Base-by-base conservation (phyloP, 139 green algal species). In the Chlamydomonas schloesseri region DNA sequence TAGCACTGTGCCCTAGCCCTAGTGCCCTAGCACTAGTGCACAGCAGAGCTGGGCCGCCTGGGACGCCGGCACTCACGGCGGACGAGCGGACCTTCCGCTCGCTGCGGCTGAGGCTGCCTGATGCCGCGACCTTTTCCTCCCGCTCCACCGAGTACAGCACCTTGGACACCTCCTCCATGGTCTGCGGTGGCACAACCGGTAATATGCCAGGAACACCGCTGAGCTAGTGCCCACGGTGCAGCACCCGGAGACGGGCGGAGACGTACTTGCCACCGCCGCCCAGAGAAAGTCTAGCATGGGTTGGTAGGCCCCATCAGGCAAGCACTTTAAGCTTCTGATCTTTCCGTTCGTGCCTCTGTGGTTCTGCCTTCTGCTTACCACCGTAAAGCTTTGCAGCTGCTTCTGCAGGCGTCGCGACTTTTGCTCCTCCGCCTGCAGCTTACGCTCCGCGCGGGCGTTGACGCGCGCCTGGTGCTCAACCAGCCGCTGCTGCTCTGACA, bases 111-210 rank as follows among this genome's bases (percentile, higher is more conserved):
- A 24, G 21, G 60, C 60, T 67, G 24, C 23, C 24, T 1, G 2
- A 11, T 11, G 24, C 29, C 29, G 65, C 6, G 3, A 15, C 62
- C 36, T 62, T 71, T 2, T 34, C 23, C 26, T 83, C 76, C 17
- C n/a, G 17, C 76, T 83, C 76, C 60, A 70, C 76, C 8, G 76
- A 62, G 20, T 36, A 60, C 18, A 83, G 60, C 34, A 83, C 65
- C 8, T 58, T 60, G 26, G 37, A 64, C 6, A 83, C 76, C 31
- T 55, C 76, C 76, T 83, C 76, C 76, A 83, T 83, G 76, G 76
- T 83, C 76, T 83, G 37, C 60, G 26, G 14, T 53, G 14, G 9
- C 26, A 20, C 36, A 31, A 34, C 2, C 3, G 2, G 64, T 70
- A 11, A 36, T 34, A 36, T 5, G 4, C 8, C 11, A n/a, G 24